These are phyloP conservation scores for Tricholoma bakamatsutake DNA, from an alignment of 768 basidiomycete species.

Conservation along the genomic window DNA sequence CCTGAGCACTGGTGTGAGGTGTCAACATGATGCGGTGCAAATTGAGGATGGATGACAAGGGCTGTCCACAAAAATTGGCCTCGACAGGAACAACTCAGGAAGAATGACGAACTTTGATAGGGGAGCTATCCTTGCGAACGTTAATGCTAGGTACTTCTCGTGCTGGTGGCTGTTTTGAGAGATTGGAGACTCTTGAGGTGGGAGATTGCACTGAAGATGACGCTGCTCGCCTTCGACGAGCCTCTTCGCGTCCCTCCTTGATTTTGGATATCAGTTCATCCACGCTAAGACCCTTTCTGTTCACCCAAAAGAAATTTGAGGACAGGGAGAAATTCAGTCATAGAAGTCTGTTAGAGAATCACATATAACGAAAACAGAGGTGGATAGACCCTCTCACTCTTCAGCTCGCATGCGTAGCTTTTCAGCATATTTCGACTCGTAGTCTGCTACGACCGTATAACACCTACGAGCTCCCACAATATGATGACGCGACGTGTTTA, in stretches of 20 bases:
- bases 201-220: conserved; percentile 3
- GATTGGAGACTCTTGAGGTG: conserved; percentile 7
- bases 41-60: conserved; percentile 78
- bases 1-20: conserved; percentile 66
- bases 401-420: conserved; percentile 60
- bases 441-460: conserved; percentile 13
- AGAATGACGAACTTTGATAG: conserved; percentile 47
- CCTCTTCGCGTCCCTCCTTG: conserved; percentile 26
- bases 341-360: conserved; percentile 12
- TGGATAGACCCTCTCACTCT: conserved; percentile 22
- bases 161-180: conserved; percentile 7
- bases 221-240: conserved; percentile 16
- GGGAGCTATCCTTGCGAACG: conserved; percentile 57
- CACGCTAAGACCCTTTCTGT: conserved; percentile 40
- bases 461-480: background rate
- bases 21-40: conserved; percentile 58
- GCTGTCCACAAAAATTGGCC: conserved; percentile 37
- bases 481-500: background rate
- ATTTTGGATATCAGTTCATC: conserved; percentile 30
- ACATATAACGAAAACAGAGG: conserved; percentile 14
- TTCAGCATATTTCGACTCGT: conserved; percentile 57
- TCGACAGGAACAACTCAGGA: background rate
- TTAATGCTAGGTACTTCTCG: conserved; percentile 5
- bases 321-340: conserved; percentile 5
- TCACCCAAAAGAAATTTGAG: background rate